Percentiles rank a stretch among this genome's conserved stretches.
Evolutionary conservation across 495 filamentous ascomycete species (phyloP).

Genomic region (Penicillium dipodomyicola): DNA sequence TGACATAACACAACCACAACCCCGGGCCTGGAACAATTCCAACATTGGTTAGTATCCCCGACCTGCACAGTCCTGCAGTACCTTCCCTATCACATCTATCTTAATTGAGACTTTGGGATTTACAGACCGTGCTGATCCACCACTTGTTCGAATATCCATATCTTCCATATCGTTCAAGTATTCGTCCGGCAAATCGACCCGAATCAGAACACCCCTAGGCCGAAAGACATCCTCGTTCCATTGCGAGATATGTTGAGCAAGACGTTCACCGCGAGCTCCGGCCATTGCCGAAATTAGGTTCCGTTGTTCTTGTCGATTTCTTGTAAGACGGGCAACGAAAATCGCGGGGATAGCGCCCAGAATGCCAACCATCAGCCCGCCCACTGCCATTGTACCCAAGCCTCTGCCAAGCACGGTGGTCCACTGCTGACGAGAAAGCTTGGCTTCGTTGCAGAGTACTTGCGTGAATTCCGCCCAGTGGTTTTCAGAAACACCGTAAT

Average conservation of each 20-base stretch:
- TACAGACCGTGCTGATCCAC: neutral
- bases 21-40: too few relatives aligned
- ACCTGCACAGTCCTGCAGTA: too few relatives aligned
- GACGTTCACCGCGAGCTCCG: constrained; percentile 5
- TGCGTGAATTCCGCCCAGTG: constrained; percentile 36
- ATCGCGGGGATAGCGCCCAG: constrained; percentile 35
- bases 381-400: constrained; percentile 33
- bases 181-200: constrained; percentile 38
- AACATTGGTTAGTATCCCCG: too few relatives aligned
- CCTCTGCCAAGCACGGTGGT: constrained; percentile 33
- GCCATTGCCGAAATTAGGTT: constrained; percentile 30
- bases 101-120: too few relatives aligned
- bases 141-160: constrained; percentile 25
- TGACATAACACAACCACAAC: too few relatives aligned
- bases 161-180: constrained; percentile 24
- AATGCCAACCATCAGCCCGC: constrained; percentile 35
- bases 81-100: too few relatives aligned
- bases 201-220: constrained; percentile 34
- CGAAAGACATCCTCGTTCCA: constrained; percentile 40
- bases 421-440: constrained; percentile 36
- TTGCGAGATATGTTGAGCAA: constrained; percentile 26
- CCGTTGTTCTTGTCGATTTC: constrained; percentile 25
- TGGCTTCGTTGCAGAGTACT: constrained; percentile 31
- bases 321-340: constrained; percentile 20
- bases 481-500: constrained; percentile 21